Evolutionary conservation across 2,329 filamentous ascomycete species (phyloP).

Genomic region (Aspergillus unguis): DNA sequence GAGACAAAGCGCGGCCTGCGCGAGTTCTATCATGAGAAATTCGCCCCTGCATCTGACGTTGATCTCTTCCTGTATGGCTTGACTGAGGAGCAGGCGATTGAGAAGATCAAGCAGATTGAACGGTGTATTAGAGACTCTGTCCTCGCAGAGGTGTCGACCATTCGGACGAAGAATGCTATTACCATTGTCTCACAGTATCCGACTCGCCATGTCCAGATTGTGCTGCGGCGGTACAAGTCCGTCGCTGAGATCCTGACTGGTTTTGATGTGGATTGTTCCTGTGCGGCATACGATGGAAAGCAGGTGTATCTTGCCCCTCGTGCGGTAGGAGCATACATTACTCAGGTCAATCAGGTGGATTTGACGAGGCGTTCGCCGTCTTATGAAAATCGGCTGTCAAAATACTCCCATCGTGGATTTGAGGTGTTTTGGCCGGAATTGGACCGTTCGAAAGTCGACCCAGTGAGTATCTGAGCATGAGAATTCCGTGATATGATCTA

Average conservation of each 20-base stretch:
- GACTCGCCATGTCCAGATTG: slow-evolving; percentile 79
- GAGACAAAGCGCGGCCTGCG: slow-evolving; percentile 59
- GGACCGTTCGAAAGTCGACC: slow-evolving; percentile 72
- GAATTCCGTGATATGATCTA: background rate
- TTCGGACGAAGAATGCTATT: slow-evolving; percentile 82
- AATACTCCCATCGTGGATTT: slow-evolving; percentile 80
- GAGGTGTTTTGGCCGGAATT: slow-evolving; percentile 77
- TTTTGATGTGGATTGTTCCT: slow-evolving; percentile 83
- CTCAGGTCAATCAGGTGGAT: slow-evolving; percentile 77
- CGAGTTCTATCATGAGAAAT: slow-evolving; percentile 76
- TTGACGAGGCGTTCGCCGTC: slow-evolving; percentile 76
- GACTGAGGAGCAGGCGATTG: slow-evolving; percentile 69
- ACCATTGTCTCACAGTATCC: slow-evolving; percentile 84
- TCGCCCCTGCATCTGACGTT: slow-evolving; percentile 80
- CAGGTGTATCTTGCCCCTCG: slow-evolving; percentile 78
- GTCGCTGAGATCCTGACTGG: slow-evolving; percentile 81
- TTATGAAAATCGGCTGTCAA: slow-evolving; percentile 81
- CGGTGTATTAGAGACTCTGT: slow-evolving; percentile 70
- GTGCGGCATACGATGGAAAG: slow-evolving; percentile 73
- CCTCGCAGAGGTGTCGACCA: slow-evolving; percentile 75
- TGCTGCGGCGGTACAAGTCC: slow-evolving; percentile 79
- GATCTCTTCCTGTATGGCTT: slow-evolving; percentile 82
- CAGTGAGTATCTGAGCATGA: slow-evolving; percentile 34
- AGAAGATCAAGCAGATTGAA: slow-evolving; percentile 84
- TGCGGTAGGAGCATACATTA: slow-evolving; percentile 74